Evolutionary conservation across 2,329 filamentous ascomycete genomes (phyloP).

Genomic region (Coleophoma crateriformis): DNA sequence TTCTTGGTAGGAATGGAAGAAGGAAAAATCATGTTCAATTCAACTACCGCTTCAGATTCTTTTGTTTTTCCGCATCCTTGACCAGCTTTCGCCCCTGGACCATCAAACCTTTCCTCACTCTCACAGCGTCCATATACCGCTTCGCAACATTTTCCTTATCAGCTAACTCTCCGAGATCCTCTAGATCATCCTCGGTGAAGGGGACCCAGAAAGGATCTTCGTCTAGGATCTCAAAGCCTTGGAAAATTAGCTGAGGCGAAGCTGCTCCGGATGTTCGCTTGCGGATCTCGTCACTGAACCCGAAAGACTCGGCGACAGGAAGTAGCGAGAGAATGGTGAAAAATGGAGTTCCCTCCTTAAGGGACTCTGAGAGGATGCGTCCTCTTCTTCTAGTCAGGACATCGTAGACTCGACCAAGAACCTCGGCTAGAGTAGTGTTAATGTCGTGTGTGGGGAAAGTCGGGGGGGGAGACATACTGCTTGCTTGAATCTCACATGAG

Average conservation of each 20-base stretch:
- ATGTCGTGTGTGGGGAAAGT: constrained; percentile 1
- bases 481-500: constrained; percentile 93
- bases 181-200: constrained; percentile 90
- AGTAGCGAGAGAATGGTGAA: constrained; percentile 88
- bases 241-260: constrained; percentile 87
- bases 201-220: constrained; percentile 98
- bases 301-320: constrained; percentile 91
- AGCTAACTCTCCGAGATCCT: constrained; percentile 90
- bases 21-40: no score
- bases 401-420: constrained; percentile 90
- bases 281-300: constrained; percentile 93
- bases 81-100: constrained; percentile 72
- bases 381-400: constrained; percentile 95
- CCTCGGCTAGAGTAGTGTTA: constrained; percentile 57
- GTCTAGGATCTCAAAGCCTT: constrained; percentile 87
- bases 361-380: constrained; percentile 79
- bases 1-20: no score
- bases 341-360: constrained; percentile 94
- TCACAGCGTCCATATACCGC: constrained; percentile 87
- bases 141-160: constrained; percentile 96
- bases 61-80: constrained; percentile 88
- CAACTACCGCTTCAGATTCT: constrained; percentile 55
- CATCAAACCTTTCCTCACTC: constrained; percentile 80
- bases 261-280: constrained; percentile 89
- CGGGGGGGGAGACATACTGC: constrained; percentile 47